These are phyloP conservation scores for Cyberlindnera lachancei DNA, from an alignment of 805 yeast genomes.

Conservation along the genomic window DNA sequence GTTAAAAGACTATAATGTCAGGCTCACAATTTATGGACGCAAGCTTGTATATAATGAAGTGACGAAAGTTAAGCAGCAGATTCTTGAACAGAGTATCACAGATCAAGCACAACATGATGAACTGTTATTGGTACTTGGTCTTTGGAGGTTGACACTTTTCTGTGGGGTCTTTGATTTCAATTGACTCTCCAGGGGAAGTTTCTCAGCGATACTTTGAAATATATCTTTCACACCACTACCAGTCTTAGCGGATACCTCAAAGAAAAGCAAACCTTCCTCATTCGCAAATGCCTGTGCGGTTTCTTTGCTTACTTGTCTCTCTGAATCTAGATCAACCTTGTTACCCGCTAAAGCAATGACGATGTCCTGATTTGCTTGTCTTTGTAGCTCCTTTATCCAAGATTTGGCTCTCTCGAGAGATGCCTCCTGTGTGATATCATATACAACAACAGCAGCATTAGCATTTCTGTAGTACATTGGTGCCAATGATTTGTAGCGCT, in stretches of 20 bases:
- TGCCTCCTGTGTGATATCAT: constrained; percentile 61
- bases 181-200: constrained; percentile 28
- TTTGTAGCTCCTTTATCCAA: constrained; percentile 71
- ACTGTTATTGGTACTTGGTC: constrained; percentile 37
- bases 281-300: constrained; percentile 49
- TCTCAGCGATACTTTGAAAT: constrained; percentile 43
- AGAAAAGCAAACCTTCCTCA: constrained; percentile 42
- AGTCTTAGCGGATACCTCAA: constrained; percentile 53
- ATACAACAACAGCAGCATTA: constrained; percentile 73
- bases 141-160: constrained; percentile 30
- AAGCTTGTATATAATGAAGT: too few relatives aligned
- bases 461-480: constrained; percentile 82
- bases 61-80: too few relatives aligned
- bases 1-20: too few relatives aligned
- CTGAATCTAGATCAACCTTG: constrained; percentile 51
- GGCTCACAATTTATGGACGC: too few relatives aligned
- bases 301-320: constrained; percentile 36
- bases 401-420: constrained; percentile 63
- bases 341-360: constrained; percentile 73
- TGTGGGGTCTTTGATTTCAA: constrained; percentile 15
- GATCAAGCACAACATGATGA: constrained; percentile 32
- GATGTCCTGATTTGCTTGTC: constrained; percentile 56
- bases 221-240: constrained; percentile 42
- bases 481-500: constrained; percentile 66
- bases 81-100: too few relatives aligned